These are phyloP conservation scores for Parsonsia alboflavescens DNA, from an alignment of 257 asterid species.

Conservation along the genomic window DNA sequence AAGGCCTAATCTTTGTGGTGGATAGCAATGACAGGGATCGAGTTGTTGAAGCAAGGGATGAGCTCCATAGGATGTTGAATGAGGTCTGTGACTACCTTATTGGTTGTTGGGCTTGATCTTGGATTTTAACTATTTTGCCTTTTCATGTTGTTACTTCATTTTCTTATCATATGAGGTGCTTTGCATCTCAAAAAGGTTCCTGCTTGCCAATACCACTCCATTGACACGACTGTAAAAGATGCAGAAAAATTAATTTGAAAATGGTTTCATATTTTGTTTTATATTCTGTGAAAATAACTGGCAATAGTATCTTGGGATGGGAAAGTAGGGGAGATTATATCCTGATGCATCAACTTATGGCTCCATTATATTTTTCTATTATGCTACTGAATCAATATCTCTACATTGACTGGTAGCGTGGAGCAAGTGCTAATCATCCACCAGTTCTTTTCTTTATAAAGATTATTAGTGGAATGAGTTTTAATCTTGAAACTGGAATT, in stretches of 20 bases:
- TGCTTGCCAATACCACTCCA: neutral
- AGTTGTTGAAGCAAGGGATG: constrained; percentile 44
- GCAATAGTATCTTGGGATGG: neutral
- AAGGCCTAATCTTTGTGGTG: constrained; percentile 42
- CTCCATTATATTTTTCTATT: neutral
- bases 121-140: neutral
- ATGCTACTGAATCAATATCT: neutral
- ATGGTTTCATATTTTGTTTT: neutral
- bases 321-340: neutral
- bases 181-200: neutral
- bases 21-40: constrained; percentile 45
- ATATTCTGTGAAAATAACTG: neutral
- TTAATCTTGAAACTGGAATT: neutral
- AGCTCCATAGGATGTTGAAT: constrained; percentile 43
- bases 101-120: neutral
- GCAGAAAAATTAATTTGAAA: neutral
- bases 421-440: neutral
- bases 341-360: neutral
- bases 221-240: neutral
- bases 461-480: neutral
- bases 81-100: constrained; percentile 20
- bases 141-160: neutral
- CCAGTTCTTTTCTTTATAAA: neutral
- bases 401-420: neutral
- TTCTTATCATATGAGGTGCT: neutral